phyloP scores from a whole-genome alignment of 2,329 filamentous ascomycete genomes.

The Fusarium duplospermum region DNA sequence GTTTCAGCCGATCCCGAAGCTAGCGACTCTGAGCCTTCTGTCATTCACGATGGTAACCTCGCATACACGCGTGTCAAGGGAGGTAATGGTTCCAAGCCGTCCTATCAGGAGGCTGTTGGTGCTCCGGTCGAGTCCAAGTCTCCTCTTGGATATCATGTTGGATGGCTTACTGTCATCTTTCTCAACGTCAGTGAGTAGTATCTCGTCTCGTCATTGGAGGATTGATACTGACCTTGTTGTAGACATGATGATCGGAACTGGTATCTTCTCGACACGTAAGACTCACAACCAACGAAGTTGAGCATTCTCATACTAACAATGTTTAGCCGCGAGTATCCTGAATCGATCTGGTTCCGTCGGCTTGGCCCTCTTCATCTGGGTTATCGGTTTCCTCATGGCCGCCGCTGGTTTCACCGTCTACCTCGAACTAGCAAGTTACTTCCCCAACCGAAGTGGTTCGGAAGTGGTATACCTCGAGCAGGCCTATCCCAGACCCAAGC shows the following conservation, averaged over 20 bases:
- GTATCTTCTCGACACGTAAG: constrained; percentile 72
- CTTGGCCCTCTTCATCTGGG: constrained; percentile 72
- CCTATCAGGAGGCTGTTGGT: constrained; percentile 71
- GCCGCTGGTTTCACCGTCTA: constrained; percentile 67
- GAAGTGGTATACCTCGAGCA: constrained; percentile 78
- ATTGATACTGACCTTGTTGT: not conserved
- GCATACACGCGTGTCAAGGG: constrained; percentile 46
- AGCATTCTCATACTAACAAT: not conserved
- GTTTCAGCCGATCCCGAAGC: constrained; percentile 17
- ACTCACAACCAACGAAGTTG: not conserved
- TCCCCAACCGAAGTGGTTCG: constrained; percentile 73
- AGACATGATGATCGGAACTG: constrained; percentile 71
- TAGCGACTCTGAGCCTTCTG: constrained; percentile 14
- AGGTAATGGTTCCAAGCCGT: constrained; percentile 61
- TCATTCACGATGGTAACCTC: constrained; percentile 34
- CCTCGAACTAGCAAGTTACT: constrained; percentile 73
- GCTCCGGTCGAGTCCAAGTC: constrained; percentile 70
- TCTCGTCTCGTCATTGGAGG: not conserved
- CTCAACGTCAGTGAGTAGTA: constrained; percentile 61
- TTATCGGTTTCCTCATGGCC: constrained; percentile 70
- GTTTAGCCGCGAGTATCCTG: constrained; percentile 58
- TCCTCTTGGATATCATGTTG: constrained; percentile 71
- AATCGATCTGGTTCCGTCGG: constrained; percentile 71
- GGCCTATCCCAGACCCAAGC: constrained; percentile 71
- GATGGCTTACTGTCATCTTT: constrained; percentile 66